Evolutionary conservation across 116 monocot species (phyloP).

Genomic region (Iris pallida): DNA sequence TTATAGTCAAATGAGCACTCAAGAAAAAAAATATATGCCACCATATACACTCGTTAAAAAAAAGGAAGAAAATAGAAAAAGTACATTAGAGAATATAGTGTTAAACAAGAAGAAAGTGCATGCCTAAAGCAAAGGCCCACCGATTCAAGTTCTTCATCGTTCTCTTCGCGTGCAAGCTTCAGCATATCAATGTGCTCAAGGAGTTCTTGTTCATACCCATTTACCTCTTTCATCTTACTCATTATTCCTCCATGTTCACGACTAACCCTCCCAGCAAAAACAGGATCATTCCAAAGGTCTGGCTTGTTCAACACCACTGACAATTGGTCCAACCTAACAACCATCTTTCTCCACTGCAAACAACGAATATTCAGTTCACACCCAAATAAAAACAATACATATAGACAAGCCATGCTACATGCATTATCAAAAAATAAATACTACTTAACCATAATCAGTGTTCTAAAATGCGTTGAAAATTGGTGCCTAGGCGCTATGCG

Average conservation of each 20-base stretch:
- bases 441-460: too few species aligned
- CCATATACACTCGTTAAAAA: neutral
- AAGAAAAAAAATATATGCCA: too few species aligned
- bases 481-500: too few species aligned
- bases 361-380: slow-evolving; percentile 6
- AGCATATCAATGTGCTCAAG: slow-evolving; percentile 93
- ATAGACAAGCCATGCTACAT: neutral
- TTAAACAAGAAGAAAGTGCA: slow-evolving; percentile 8
- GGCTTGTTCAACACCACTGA: slow-evolving; percentile 53
- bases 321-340: slow-evolving; percentile 51
- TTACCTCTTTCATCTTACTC: slow-evolving; percentile 85
- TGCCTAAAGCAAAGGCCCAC: slow-evolving; percentile 46
- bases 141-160: slow-evolving; percentile 69
- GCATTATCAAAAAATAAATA: neutral
- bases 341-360: slow-evolving; percentile 82
- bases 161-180: slow-evolving; percentile 92
- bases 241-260: slow-evolving; percentile 84
- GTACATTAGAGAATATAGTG: neutral
- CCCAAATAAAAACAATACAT: slow-evolving; percentile 3
- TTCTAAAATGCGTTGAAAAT: too few species aligned
- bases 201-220: slow-evolving; percentile 65
- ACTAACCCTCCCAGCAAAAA: slow-evolving; percentile 75
- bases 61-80: neutral
- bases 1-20: too few species aligned
- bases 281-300: slow-evolving; percentile 88